Percentiles rank a stretch among this genome's conserved stretches.
phyloP scores from a whole-genome alignment of 306 rosid species.

The Crataegus laevigata region DNA sequence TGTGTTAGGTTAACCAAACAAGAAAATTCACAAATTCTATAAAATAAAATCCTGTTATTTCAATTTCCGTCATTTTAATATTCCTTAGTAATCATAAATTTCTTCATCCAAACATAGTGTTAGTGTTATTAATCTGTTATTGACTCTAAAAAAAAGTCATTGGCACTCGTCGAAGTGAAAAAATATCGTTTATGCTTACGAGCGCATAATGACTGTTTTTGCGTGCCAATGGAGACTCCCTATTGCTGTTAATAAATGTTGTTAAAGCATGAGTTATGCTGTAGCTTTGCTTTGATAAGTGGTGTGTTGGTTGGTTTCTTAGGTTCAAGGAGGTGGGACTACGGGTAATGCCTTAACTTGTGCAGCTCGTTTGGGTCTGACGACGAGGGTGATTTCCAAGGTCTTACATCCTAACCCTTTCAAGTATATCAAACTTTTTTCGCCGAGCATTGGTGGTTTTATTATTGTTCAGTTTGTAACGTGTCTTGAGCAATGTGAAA shows the following conservation, averaged over 20 bases:
- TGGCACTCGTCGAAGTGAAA: no score
- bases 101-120: no score
- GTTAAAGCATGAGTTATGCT: not conserved
- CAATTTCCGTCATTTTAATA: no score
- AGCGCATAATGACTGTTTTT: no score
- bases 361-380: conserved; percentile 80
- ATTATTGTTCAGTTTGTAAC: not conserved
- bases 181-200: no score
- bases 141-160: no score
- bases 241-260: not conserved
- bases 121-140: no score
- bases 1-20: no score
- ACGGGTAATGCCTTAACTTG: conserved; percentile 74
- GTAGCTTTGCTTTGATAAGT: not conserved
- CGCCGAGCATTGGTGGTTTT: not conserved
- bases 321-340: conserved; percentile 96
- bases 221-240: not conserved
- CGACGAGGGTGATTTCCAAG: conserved; percentile 74
- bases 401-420: conserved; percentile 19
- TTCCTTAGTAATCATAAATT: no score
- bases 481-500: not conserved
- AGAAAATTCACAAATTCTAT: no score
- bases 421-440: not conserved
- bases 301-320: not conserved
- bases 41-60: no score